phyloP scores from a whole-genome alignment of 495 filamentous ascomycete species.

The Neurospora terricola region DNA sequence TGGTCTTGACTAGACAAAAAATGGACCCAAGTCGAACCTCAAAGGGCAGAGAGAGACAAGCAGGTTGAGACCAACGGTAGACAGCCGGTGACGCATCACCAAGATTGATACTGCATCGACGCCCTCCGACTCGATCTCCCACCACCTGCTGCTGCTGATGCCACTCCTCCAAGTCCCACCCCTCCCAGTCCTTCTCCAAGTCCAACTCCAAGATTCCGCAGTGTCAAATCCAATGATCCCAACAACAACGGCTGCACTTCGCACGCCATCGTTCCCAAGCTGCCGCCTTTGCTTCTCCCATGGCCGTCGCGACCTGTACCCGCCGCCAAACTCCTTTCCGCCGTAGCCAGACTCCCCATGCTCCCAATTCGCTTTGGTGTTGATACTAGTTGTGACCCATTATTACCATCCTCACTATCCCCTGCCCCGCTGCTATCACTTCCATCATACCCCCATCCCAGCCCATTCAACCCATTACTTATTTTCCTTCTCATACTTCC shows the following conservation, averaged over 20 bases:
- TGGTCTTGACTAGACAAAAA: background rate
- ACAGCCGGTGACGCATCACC: background rate
- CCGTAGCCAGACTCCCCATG: background rate
- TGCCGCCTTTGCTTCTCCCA: background rate
- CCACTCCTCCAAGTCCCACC: background rate
- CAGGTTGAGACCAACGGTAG: background rate
- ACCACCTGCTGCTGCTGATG: background rate
- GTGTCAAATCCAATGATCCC: background rate
- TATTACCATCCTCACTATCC: background rate
- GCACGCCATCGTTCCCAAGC: background rate
- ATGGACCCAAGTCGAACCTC: background rate
- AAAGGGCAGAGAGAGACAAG: background rate
- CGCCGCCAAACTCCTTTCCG: background rate
- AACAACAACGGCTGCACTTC: background rate
- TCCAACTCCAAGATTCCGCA: background rate
- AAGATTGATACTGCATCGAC: background rate
- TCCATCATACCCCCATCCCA: background rate
- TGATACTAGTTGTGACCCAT: background rate
- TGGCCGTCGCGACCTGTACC: background rate
- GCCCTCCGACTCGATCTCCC: background rate
- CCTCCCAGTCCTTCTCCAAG: background rate
- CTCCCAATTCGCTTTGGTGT: constrained; percentile 1
- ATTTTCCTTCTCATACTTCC: background rate
- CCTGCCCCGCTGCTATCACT: background rate
- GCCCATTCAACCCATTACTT: background rate